These are phyloP conservation scores for Neurospora pannonica DNA, from an alignment of 495 filamentous ascomycete species.

Conservation along the genomic window DNA sequence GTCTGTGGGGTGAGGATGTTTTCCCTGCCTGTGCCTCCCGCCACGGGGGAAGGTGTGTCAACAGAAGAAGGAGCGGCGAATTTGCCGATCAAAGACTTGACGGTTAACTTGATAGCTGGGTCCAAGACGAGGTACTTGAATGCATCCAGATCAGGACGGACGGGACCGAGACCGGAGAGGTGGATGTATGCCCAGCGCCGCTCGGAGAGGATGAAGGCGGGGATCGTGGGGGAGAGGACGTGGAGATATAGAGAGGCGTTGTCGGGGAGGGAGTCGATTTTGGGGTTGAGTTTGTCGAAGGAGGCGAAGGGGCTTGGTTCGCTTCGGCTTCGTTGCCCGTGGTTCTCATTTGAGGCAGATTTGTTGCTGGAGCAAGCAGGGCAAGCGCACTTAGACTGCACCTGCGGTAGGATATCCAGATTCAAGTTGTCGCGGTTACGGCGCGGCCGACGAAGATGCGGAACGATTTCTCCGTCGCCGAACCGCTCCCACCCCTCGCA, in stretches of 20 bases:
- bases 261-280: slow-evolving; percentile 14
- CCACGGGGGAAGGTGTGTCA: no score
- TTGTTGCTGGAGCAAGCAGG: slow-evolving; percentile 10
- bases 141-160: slow-evolving; percentile 18
- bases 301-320: slow-evolving; percentile 17
- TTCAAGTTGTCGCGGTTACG: not conserved
- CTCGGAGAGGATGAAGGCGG: slow-evolving; percentile 29
- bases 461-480: slow-evolving; percentile 4
- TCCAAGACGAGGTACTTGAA: slow-evolving; percentile 35
- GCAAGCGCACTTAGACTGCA: slow-evolving; percentile 23
- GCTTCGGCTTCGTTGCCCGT: not conserved
- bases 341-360: not conserved
- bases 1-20: not conserved
- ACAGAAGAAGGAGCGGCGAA: slow-evolving; percentile 11
- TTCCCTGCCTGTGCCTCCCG: not conserved
- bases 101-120: slow-evolving; percentile 28
- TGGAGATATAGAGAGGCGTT: slow-evolving; percentile 23
- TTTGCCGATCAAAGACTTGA: slow-evolving; percentile 32
- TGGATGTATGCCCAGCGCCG: slow-evolving; percentile 24
- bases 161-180: slow-evolving; percentile 9
- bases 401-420: slow-evolving; percentile 24
- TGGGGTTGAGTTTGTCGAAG: slow-evolving; percentile 29
- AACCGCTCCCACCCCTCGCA: slow-evolving; percentile 22
- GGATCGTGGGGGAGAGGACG: slow-evolving; percentile 22
- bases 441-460: not conserved